Evolutionary conservation across 192 early-diverging fungal genomes (phyloP).

Genomic region (Rhizophagus clarus): DNA sequence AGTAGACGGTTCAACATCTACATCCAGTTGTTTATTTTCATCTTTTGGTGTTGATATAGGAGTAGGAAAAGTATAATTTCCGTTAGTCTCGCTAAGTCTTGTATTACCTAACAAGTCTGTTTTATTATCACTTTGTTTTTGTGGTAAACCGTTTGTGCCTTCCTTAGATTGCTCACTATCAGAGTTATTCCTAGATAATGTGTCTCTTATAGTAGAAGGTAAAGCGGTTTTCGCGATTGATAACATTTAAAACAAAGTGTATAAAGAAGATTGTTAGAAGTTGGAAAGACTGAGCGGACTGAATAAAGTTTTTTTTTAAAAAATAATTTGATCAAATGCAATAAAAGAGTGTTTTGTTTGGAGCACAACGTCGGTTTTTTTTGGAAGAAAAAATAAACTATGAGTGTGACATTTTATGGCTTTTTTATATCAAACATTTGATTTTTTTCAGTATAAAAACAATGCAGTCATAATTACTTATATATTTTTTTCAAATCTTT

Average conservation of each 20-base stretch:
- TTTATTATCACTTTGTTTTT: neutral
- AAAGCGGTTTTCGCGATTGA: neutral
- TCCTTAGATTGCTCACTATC: conserved; percentile 18
- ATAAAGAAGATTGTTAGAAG: neutral
- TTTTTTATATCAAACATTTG: too few species aligned
- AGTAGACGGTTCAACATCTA: neutral
- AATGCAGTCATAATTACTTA: too few species aligned
- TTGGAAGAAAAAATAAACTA: too few species aligned
- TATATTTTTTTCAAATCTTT: too few species aligned
- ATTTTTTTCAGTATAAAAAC: too few species aligned
- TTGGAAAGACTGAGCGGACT: too few species aligned
- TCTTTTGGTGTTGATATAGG: neutral
- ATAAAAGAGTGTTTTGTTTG: too few species aligned
- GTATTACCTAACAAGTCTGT: neutral
- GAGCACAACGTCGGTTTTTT: too few species aligned
- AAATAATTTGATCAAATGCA: too few species aligned
- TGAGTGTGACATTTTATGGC: too few species aligned
- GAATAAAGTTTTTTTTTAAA: too few species aligned
- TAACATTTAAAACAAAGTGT: neutral
- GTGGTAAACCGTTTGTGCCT: neutral
- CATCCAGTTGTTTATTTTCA: neutral
- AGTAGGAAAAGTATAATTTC: neutral
- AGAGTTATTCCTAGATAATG: conserved; percentile 1
- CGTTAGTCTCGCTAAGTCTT: neutral
- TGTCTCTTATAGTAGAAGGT: conserved; percentile 1